Percentiles rank a stretch among this genome's conserved stretches.
Conservation (phyloP, 371 early-diverging fungal genomes). For the Saksenaea vasiformis region DNA sequence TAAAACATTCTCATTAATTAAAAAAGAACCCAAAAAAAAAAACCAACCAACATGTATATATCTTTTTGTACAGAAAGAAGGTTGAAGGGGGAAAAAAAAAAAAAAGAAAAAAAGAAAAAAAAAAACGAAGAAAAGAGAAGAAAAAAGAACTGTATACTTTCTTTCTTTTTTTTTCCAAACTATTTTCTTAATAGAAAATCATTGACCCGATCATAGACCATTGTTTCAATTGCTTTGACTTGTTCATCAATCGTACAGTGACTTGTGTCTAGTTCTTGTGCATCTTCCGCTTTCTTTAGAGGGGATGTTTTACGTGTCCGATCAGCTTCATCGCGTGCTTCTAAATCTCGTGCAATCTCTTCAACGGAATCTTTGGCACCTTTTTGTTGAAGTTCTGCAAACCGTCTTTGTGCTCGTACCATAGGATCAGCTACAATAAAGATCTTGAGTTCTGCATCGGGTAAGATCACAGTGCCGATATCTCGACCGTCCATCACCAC, state of each 20-base stretch:
- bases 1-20: conserved; percentile 31
- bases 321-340: conserved; percentile 79
- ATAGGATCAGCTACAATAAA: conserved; percentile 79
- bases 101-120: background rate
- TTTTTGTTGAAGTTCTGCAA: conserved; percentile 55
- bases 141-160: background rate
- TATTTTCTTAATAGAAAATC: background rate
- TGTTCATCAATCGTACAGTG: conserved; percentile 74
- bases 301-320: conserved; percentile 77
- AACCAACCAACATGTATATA: background rate
- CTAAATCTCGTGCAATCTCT: conserved; percentile 62
- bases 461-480: conserved; percentile 89
- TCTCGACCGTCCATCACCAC: conserved; percentile 96
- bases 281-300: conserved; percentile 77
- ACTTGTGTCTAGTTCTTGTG: conserved; percentile 84
- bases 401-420: conserved; percentile 80
- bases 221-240: conserved; percentile 66
- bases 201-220: conserved; percentile 33
- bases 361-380: conserved; percentile 44
- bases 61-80: background rate
- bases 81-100: background rate
- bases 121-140: background rate
- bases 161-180: background rate
- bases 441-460: conserved; percentile 89
- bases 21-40: background rate